Conservation (phyloP, 192 early-diverging fungal genomes). For the Pilaira anomala region DNA sequence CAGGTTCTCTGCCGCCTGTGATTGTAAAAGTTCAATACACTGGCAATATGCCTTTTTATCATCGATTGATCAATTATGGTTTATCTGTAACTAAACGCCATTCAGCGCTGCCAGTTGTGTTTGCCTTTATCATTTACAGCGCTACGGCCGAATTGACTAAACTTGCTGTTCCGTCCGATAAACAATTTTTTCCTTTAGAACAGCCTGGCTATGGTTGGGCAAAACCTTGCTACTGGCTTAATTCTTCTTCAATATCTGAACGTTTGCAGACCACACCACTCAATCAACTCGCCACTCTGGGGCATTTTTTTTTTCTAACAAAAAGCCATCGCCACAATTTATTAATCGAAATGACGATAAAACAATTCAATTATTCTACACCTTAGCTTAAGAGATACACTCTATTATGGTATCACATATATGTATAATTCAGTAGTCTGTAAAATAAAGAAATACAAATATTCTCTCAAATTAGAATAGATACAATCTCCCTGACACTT, state of each 20-base stretch:
- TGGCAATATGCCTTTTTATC: constrained; percentile 14
- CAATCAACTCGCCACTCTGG: constrained; percentile 14
- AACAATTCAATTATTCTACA: constrained; percentile 1
- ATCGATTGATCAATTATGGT: constrained; percentile 17
- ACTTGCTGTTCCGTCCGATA: constrained; percentile 4
- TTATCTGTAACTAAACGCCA: constrained; percentile 13
- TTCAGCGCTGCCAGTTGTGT: constrained; percentile 1
- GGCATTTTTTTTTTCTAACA: constrained; percentile 11
- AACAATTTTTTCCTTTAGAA: constrained; percentile 7
- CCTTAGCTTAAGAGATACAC: too few species aligned
- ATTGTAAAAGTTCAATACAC: constrained; percentile 15
- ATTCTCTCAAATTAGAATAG: too few species aligned
- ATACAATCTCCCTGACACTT: too few species aligned
- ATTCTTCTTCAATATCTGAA: constrained; percentile 12
- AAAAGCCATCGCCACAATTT: constrained; percentile 5
- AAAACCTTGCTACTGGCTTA: constrained; percentile 4
- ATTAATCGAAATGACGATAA: constrained; percentile 17
- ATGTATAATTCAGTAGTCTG: too few species aligned
- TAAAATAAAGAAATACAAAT: too few species aligned
- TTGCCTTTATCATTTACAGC: constrained; percentile 13
- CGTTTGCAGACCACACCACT: neutral
- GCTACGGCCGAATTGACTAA: constrained; percentile 13
- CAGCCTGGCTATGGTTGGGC: constrained; percentile 15
- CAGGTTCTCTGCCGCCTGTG: constrained; percentile 7
- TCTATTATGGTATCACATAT: too few species aligned